Evolutionary conservation across 2,329 filamentous ascomycete species (phyloP).

Genomic region (Bisporella sp.): DNA sequence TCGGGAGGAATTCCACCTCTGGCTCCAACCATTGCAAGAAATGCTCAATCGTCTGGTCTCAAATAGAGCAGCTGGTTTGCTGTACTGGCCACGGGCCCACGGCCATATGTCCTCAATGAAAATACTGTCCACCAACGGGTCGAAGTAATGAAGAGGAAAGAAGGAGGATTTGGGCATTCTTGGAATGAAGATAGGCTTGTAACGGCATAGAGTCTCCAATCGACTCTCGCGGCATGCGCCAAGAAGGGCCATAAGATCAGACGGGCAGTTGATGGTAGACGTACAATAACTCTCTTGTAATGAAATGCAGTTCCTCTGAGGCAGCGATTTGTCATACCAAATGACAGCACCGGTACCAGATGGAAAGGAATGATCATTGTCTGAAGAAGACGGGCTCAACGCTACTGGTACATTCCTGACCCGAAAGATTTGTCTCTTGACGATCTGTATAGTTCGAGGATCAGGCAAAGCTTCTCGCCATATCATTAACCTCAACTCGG

Average conservation of each 20-base stretch:
- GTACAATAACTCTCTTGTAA: neutral
- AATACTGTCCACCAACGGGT: neutral
- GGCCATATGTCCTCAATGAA: constrained; percentile 3
- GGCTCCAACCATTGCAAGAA: constrained; percentile 1
- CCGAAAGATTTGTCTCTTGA: neutral
- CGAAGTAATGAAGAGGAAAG: constrained; percentile 1
- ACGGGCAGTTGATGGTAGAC: neutral
- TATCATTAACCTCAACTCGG: constrained; percentile 1
- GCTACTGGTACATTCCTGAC: too few species aligned
- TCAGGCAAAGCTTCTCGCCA: constrained; percentile 1
- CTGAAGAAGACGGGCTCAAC: too few species aligned
- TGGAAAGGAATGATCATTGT: too few species aligned
- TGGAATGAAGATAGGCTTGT: neutral
- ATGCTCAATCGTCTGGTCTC: neutral
- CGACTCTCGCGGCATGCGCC: neutral
- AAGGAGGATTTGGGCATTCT: neutral
- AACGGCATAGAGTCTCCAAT: neutral
- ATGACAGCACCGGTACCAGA: too few species aligned
- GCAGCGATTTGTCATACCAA: too few species aligned
- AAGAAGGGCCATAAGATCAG: neutral
- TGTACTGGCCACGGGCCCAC: neutral
- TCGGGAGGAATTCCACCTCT: neutral
- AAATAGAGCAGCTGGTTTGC: neutral
- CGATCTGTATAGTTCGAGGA: neutral
- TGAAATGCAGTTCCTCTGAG: too few species aligned